Conservation (phyloP, 2,329 filamentous ascomycete species). For the Bipolaris sorokiniana region DNA sequence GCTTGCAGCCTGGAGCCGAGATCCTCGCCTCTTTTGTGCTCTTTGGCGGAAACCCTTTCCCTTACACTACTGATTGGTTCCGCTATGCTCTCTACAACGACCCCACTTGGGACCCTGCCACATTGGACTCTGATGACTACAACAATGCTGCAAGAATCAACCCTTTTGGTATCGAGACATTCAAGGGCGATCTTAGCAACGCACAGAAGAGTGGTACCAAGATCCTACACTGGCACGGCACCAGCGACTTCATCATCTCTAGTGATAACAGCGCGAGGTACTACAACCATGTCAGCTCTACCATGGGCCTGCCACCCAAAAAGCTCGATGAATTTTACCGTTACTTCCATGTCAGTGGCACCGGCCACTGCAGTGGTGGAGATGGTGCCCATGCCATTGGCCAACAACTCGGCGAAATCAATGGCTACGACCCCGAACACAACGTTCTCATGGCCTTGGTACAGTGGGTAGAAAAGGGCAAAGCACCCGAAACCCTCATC, state of each 20-base stretch:
- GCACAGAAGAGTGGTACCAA: constrained; percentile 52
- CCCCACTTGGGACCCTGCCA: constrained; percentile 51
- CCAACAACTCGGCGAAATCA: constrained; percentile 24
- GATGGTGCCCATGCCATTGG: constrained; percentile 52
- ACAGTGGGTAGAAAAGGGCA: constrained; percentile 54
- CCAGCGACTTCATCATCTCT: constrained; percentile 53
- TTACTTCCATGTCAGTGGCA: constrained; percentile 60
- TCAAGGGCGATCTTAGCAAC: constrained; percentile 50
- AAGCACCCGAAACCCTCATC: constrained; percentile 50
- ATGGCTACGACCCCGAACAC: constrained; percentile 45
- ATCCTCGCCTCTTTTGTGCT: constrained; percentile 46
- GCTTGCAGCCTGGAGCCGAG: constrained; percentile 59
- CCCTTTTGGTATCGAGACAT: constrained; percentile 49
- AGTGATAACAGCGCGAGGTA: constrained; percentile 55
- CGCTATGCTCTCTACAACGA: constrained; percentile 57
- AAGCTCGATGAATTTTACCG: constrained; percentile 56
- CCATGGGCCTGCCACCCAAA: constrained; percentile 46
- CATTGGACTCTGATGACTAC: constrained; percentile 51
- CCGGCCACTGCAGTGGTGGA: constrained; percentile 59
- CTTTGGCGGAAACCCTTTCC: constrained; percentile 52
- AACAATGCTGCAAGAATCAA: constrained; percentile 46
- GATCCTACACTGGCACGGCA: constrained; percentile 56
- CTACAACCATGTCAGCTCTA: constrained; percentile 56
- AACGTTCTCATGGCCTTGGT: constrained; percentile 59
- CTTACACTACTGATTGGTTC: constrained; percentile 57